Evolutionary conservation across 495 filamentous ascomycete species (phyloP).

Genomic region (Bacidia gigantensis): DNA sequence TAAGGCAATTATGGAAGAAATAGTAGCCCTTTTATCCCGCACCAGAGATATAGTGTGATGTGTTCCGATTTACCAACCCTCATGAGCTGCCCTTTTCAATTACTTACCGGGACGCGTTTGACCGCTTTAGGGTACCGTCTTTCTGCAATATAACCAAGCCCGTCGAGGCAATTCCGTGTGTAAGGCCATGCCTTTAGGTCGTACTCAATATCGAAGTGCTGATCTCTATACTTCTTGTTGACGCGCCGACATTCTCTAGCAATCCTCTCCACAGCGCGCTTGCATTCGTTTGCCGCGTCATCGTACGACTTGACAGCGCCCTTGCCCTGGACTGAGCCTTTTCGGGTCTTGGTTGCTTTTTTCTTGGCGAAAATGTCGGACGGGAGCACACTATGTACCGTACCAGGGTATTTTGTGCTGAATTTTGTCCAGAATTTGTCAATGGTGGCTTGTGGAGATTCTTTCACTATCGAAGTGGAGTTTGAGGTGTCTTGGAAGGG

Average conservation of each 20-base stretch:
- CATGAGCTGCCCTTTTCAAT: no score
- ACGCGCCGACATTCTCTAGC: constrained; percentile 66
- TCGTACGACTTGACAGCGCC: constrained; percentile 54
- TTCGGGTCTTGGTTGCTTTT: constrained; percentile 39
- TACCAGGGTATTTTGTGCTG: constrained; percentile 41
- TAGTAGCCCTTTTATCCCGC: not conserved
- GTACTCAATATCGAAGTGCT: constrained; percentile 75
- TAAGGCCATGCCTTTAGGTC: constrained; percentile 48
- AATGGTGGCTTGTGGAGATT: constrained; percentile 55
- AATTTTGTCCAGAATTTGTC: constrained; percentile 73
- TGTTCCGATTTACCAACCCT: no score
- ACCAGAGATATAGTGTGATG: no score
- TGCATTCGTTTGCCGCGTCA: constrained; percentile 55
- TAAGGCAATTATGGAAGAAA: no score
- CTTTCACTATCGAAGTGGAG: constrained; percentile 31
- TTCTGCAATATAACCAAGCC: constrained; percentile 34
- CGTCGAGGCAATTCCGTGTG: constrained; percentile 47
- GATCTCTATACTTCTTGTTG: constrained; percentile 84
- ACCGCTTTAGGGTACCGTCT: constrained; percentile 44
- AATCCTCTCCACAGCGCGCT: constrained; percentile 65
- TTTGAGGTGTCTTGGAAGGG: constrained; percentile 1
- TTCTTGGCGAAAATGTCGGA: constrained; percentile 55
- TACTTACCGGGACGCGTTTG: constrained; percentile 45
- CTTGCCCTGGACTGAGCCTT: constrained; percentile 38
- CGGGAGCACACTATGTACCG: constrained; percentile 59